Base-by-base conservation (phyloP, 805 yeast species). In the Saturnispora dispora region DNA sequence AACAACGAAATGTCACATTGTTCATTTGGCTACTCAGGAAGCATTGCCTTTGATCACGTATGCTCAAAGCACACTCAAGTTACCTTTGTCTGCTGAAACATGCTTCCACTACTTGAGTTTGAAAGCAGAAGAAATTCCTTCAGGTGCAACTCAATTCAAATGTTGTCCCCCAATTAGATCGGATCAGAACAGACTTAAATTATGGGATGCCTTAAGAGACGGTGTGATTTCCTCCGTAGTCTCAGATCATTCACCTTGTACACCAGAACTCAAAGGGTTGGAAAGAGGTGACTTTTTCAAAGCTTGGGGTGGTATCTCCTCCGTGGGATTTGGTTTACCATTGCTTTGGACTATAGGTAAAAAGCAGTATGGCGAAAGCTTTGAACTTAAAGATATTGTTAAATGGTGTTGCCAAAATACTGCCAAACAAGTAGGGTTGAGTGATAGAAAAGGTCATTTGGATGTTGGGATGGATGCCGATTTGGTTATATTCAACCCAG, bases 281-380 rank as follows among this genome's bases (percentile, higher is more conserved):
- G 83, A 80, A 10, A 74, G 79, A 53, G 96, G 96, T 40, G 96
- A 90, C 63, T 90, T 90, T 64, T 80, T 90, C 59, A 77, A 82
- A 35, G 95, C 97, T 2, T 90, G 98, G 98, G 98, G 97, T 35
- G 98, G 98, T 9, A 88, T 90, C 40, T 76, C 96, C 2, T 86
- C 96, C 1, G 95, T 90, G 32, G 98, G 98, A 0, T 78, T 91
- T 40, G 97, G 97, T 0, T 73, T 90, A 45, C 86, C 95, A 0
- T 76, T 89, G 39, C 67, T 90, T 48, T 84, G 79, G 75, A 87
- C 96, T 1, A 88, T 84, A 59, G 89, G 86, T 10, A 57, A 72
- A 45, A 76, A 76, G 58, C 54, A 57, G 6, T 62, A 60, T 48
- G 56, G 47, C 33, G 47, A 39, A n/a, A 58, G 57, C 22, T 51